Evolutionary conservation across 805 yeast genomes (phyloP), one percentile per base, ranked within the genome.

Genomic region (Wickerhamomyces rabaulensis): DNA sequence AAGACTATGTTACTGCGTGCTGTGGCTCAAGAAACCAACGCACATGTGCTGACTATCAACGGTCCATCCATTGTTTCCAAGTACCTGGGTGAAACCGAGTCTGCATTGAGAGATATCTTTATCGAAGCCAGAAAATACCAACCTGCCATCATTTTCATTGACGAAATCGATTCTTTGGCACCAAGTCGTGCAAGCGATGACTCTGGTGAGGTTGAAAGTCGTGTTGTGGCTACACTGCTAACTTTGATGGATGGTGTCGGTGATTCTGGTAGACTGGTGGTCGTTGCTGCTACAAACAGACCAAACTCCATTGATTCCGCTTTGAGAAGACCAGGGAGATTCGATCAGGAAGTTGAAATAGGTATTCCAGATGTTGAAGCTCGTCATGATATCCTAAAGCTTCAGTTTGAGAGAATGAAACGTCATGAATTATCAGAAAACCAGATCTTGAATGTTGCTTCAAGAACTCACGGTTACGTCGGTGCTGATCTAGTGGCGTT

Each of bases 401-500:
- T 83, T 53, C 86, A 84, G 53, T 75, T 92, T 46, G 57, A 60
- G 1, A 73, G 69, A 40, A 71, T 71, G 70, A 60, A 62, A 16
- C 78, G 82, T 17, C 82, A 81, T 55, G 67, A 66, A 0, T 63
- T 92, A 35, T 60, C 72, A 0, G 67, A 62, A 0, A 80, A 71
- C 0, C 84, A 87, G 35, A 75, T 91, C n/a, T 61, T 67, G n/a
- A 57, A 56, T 2, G 67, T 91, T 38, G 88, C 97, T 0, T 64
- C 79, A 5, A 84, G 80, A 58, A 91, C 98, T 0, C 99, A 94
- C 65, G 99, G 99, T 6, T 94, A 88, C 60, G 99, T 94, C 2
- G 99, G 99, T 41, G 97, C 98, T 0, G 99, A 94, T 67, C 66
- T 94, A 41, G 80, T 86, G 4, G 96, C 97, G 0, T 70, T 94